phyloP scores from a whole-genome alignment of 352 stramenopile species.

The Phytophthora meadii region DNA sequence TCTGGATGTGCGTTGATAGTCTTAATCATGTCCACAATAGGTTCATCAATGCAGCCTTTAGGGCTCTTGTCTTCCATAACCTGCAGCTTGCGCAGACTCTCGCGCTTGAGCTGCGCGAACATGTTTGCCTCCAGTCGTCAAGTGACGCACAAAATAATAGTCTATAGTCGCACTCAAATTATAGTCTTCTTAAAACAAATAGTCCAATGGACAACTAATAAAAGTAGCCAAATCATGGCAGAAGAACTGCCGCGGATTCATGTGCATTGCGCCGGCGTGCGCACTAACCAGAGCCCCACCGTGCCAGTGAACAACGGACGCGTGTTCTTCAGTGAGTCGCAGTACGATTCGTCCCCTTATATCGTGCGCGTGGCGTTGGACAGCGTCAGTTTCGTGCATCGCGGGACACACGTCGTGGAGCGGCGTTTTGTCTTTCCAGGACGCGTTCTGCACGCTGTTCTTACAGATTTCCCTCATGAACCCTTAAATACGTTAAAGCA shows the following conservation, averaged over 20 bases:
- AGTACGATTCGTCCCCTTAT: slow-evolving; percentile 38
- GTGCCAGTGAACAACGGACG: slow-evolving; percentile 1
- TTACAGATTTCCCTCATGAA: slow-evolving; percentile 50
- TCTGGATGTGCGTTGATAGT: slow-evolving; percentile 87
- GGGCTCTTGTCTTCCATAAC: slow-evolving; percentile 89
- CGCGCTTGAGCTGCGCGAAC: slow-evolving; percentile 88
- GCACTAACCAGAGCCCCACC: slow-evolving; percentile 16
- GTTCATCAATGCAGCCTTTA: slow-evolving; percentile 91
- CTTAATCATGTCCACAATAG: slow-evolving; percentile 89
- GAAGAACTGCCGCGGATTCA: slow-evolving; percentile 31
- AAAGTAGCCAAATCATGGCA: too few relatives aligned
- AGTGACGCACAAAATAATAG: slow-evolving; percentile 4
- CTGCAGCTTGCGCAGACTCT: slow-evolving; percentile 86
- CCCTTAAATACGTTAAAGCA: slow-evolving; percentile 2
- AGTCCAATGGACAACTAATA: too few relatives aligned
- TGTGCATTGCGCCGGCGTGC: slow-evolving; percentile 39
- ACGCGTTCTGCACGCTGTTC: slow-evolving; percentile 61
- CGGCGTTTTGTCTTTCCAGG: slow-evolving; percentile 66
- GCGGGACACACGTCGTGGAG: slow-evolving; percentile 61
- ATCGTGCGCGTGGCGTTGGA: slow-evolving; percentile 51
- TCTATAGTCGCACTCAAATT: neutral
- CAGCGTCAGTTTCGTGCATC: slow-evolving; percentile 65
- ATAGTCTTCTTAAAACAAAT: neutral
- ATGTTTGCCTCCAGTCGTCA: slow-evolving; percentile 31
- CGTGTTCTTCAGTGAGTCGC: slow-evolving; percentile 45